Evolutionary conservation across 768 basidiomycete genomes (phyloP).

Genomic region (Lentinula detonsa): DNA sequence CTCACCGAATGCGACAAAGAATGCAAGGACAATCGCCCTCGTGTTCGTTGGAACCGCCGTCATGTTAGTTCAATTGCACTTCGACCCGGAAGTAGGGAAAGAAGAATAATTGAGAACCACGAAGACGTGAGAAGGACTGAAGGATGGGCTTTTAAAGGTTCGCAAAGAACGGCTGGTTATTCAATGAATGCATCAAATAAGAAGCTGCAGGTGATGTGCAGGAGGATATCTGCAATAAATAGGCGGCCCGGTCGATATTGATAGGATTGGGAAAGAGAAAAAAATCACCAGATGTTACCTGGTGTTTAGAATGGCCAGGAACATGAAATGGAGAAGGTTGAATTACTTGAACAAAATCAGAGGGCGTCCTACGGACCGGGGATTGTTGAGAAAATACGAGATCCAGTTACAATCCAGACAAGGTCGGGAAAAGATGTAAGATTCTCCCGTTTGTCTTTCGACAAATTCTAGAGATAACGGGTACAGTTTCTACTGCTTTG

Average conservation of each 20-base stretch:
- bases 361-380: not conserved
- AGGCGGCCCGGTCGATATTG: not conserved
- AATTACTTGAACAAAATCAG: not conserved
- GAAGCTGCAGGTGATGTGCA: not conserved
- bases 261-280: not conserved
- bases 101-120: not conserved
- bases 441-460: not conserved
- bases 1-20: slow-evolving; percentile 72
- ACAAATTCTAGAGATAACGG: not conserved
- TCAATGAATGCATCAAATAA: not conserved
- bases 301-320: not conserved
- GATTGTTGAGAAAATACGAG: not conserved
- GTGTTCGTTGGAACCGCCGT: slow-evolving; percentile 54
- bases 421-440: not conserved
- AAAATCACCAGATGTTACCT: not conserved
- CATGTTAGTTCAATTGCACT: slow-evolving; percentile 13
- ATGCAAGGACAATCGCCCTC: slow-evolving; percentile 56
- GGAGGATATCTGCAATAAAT: not conserved
- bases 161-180: not conserved
- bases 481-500: not conserved
- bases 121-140: not conserved
- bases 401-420: not conserved
- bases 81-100: not conserved
- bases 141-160: not conserved
- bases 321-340: not conserved